These are phyloP conservation scores for Lentinus brumalis DNA, from an alignment of 768 basidiomycete genomes.

Conservation along the genomic window DNA sequence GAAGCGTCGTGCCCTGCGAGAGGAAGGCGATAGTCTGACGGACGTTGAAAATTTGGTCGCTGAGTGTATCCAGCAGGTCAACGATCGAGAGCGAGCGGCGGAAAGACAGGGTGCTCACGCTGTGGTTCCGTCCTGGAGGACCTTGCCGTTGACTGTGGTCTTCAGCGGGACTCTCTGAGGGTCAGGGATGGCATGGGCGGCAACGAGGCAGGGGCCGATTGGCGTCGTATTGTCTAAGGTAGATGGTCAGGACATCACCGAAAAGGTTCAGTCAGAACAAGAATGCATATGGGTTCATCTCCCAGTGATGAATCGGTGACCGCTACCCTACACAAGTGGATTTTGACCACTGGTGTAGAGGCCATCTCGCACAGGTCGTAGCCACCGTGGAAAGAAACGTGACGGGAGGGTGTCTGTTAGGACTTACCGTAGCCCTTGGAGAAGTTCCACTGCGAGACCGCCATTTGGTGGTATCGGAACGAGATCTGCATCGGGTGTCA, in stretches of 20 bases:
- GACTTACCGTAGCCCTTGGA: slow-evolving; percentile 91
- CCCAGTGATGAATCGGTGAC: too few species aligned
- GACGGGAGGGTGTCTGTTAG: too few species aligned
- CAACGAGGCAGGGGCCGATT: slow-evolving; percentile 80
- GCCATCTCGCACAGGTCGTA: too few species aligned
- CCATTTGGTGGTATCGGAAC: slow-evolving; percentile 81
- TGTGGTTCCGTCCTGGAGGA: slow-evolving; percentile 78
- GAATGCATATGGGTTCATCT: too few species aligned
- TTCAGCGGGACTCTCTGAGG: slow-evolving; percentile 67
- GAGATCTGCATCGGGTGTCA: slow-evolving; percentile 52
- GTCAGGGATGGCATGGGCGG: slow-evolving; percentile 60
- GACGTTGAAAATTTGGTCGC: slow-evolving; percentile 81
- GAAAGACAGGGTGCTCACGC: slow-evolving; percentile 50
- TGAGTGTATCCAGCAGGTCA: slow-evolving; percentile 31
- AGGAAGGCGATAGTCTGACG: slow-evolving; percentile 78
- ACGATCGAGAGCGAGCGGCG: background rate
- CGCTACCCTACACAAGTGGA: too few species aligned
- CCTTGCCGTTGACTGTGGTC: slow-evolving; percentile 64
- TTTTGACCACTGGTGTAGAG: too few species aligned
- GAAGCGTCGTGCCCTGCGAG: slow-evolving; percentile 82
- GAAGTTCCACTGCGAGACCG: slow-evolving; percentile 84
- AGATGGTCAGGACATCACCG: too few species aligned
- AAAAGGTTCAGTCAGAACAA: too few species aligned
- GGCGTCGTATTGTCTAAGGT: slow-evolving; percentile 66
- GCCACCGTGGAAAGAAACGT: too few species aligned